Evolutionary conservation across 2,329 filamentous ascomycete species (phyloP).

Genomic region (Fusarium concolor): DNA sequence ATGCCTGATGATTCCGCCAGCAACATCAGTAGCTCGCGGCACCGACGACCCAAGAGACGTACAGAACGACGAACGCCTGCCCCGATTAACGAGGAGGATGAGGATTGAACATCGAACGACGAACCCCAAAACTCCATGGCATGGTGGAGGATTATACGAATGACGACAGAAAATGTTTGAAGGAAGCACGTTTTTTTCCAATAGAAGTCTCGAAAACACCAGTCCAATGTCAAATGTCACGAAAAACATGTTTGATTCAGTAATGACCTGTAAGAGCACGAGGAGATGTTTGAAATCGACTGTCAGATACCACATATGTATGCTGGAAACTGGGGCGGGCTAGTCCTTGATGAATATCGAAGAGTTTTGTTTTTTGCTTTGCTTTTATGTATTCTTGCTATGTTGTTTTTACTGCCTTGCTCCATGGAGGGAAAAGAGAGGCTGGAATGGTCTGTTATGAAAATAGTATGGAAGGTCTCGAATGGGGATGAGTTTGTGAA

Average conservation of each 20-base stretch:
- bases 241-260: slow-evolving; percentile 33
- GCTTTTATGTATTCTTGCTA: slow-evolving; percentile 11
- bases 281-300: slow-evolving; percentile 26
- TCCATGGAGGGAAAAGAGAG: neutral
- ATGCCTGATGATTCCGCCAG: slow-evolving; percentile 84
- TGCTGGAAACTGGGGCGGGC: neutral
- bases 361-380: slow-evolving; percentile 12
- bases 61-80: slow-evolving; percentile 78
- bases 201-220: slow-evolving; percentile 37
- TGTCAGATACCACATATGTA: slow-evolving; percentile 48
- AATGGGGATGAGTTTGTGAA: neutral
- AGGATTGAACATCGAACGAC: slow-evolving; percentile 61
- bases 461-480: slow-evolving; percentile 1
- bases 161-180: slow-evolving; percentile 36
- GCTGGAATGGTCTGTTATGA: neutral
- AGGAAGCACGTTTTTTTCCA: slow-evolving; percentile 35
- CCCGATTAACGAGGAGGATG: slow-evolving; percentile 77
- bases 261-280: slow-evolving; percentile 29
- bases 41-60: slow-evolving; percentile 74
- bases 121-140: slow-evolving; percentile 11
- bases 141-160: slow-evolving; percentile 21
- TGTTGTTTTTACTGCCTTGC: slow-evolving; percentile 19
- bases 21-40: slow-evolving; percentile 79
- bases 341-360: slow-evolving; percentile 5
- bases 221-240: slow-evolving; percentile 34